Percentiles rank a stretch among this genome's conserved stretches.
These are phyloP conservation scores for Penicillium cinerascens DNA, from an alignment of 495 filamentous ascomycete species.

Conservation along the genomic window DNA sequence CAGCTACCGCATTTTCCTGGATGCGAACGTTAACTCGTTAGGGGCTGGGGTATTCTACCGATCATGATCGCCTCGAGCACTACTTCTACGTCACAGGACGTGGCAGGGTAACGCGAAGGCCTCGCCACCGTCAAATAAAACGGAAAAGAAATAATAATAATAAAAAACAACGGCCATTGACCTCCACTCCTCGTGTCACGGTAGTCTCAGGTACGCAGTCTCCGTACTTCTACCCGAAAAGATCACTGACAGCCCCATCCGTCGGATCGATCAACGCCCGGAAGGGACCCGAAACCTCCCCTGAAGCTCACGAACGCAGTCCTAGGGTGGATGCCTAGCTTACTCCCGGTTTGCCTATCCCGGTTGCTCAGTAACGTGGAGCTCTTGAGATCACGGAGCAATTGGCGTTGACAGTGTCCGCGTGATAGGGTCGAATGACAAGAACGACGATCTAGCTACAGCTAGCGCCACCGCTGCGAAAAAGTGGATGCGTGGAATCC, in stretches of 20 bases:
- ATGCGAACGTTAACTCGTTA: background rate
- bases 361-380: background rate
- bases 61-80: background rate
- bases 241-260: background rate
- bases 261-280: background rate
- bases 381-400: background rate
- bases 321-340: background rate
- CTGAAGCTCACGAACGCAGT: background rate
- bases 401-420: conserved; percentile 11
- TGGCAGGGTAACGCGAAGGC: background rate
- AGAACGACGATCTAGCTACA: conserved; percentile 11
- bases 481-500: conserved; percentile 8
- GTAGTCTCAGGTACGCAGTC: background rate
- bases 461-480: conserved; percentile 11
- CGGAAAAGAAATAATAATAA: background rate
- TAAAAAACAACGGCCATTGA: background rate
- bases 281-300: background rate
- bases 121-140: background rate
- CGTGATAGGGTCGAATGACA: conserved; percentile 15
- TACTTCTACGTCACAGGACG: conserved; percentile 3
- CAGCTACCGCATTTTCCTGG: background rate
- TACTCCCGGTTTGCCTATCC: background rate
- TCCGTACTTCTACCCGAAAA: background rate
- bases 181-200: conserved; percentile 6
- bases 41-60: background rate